Conservation (phyloP, 2,329 filamentous ascomycete species). For the Fusarium compactum region DNA sequence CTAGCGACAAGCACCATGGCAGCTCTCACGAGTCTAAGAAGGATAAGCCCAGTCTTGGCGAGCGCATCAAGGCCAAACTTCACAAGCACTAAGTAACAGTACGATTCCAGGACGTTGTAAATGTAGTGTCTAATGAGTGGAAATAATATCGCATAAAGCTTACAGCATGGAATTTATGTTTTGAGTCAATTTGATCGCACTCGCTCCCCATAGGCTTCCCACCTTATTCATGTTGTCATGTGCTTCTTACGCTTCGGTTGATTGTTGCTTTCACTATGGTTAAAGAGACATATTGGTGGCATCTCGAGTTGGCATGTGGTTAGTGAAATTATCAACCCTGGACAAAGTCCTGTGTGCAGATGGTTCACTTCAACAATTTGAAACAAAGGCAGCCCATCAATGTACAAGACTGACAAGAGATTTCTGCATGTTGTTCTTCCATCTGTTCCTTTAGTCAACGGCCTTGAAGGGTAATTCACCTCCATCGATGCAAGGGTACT, state of each 20-base stretch:
- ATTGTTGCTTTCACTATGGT: too few species aligned
- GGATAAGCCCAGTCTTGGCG: conserved; percentile 66
- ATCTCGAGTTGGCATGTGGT: neutral
- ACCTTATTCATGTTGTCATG: neutral
- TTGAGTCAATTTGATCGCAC: neutral
- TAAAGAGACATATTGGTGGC: too few species aligned
- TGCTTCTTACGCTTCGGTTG: neutral
- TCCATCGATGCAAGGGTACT: neutral
- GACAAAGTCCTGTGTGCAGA: neutral
- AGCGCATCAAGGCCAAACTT: conserved; percentile 78
- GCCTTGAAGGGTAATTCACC: neutral
- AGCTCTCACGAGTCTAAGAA: conserved; percentile 38
- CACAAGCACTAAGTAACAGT: conserved; percentile 59
- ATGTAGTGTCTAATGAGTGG: conserved; percentile 26
- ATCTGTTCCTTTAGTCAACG: neutral
- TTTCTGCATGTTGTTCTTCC: neutral
- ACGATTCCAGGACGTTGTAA: neutral
- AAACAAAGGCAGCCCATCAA: neutral
- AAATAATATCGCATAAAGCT: conserved; percentile 33
- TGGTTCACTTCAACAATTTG: neutral
- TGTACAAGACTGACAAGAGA: neutral
- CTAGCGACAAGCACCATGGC: conserved; percentile 30
- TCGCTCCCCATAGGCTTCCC: neutral
- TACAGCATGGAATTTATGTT: conserved; percentile 6
- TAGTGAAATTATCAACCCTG: neutral